phyloP scores from a whole-genome alignment of 2,329 filamentous ascomycete genomes.

The Ascochyta viciae-villosae region DNA sequence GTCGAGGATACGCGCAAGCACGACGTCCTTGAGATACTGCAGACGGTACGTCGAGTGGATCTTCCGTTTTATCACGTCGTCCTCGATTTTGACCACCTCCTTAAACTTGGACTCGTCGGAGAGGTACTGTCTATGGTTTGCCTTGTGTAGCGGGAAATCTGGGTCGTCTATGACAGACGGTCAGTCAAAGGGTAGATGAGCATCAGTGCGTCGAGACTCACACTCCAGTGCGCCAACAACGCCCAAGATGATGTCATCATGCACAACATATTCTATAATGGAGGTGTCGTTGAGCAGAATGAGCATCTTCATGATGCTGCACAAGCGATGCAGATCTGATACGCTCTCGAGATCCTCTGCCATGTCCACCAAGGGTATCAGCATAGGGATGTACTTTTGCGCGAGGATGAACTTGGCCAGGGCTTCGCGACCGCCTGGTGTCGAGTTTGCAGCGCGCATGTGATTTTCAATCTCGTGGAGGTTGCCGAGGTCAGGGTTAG shows the following conservation, averaged over 20 bases:
- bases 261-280: constrained; percentile 93
- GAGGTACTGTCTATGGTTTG: constrained; percentile 94
- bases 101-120: constrained; percentile 89
- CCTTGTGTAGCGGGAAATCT: constrained; percentile 96
- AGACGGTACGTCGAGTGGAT: constrained; percentile 96
- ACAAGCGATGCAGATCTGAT: constrained; percentile 84
- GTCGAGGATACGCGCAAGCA: constrained; percentile 92
- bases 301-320: constrained; percentile 97
- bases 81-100: constrained; percentile 92
- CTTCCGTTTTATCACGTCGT: constrained; percentile 80
- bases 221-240: constrained; percentile 95
- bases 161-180: constrained; percentile 71
- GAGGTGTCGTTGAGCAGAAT: constrained; percentile 93
- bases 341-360: constrained; percentile 92
- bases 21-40: constrained; percentile 98
- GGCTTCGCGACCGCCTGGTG: constrained; percentile 79
- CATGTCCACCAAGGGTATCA: constrained; percentile 84
- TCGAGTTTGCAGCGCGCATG: constrained; percentile 79
- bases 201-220: constrained; percentile 43
- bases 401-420: constrained; percentile 85
- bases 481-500: constrained; percentile 79
- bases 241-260: constrained; percentile 85
- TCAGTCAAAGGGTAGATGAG: background rate
- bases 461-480: constrained; percentile 83
- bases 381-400: constrained; percentile 85